A percentile compares a stretch with the other conserved stretches of the same genome.
phyloP scores from a whole-genome alignment of 495 filamentous ascomycete species.

The Penicillium odoratum region DNA sequence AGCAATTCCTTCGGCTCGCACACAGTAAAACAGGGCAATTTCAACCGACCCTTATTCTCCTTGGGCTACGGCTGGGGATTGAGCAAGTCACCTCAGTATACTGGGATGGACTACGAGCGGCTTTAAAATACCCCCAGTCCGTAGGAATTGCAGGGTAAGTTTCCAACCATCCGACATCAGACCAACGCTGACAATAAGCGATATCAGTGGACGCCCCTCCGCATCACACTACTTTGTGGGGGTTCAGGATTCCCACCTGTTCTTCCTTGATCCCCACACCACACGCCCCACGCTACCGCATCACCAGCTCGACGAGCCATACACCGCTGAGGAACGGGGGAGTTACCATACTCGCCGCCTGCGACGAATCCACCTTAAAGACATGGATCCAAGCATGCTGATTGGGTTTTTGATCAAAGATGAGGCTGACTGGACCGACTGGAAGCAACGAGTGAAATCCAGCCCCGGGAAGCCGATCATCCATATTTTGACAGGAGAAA shows the following conservation, averaged over 20 bases:
- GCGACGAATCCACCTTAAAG: conserved; percentile 76
- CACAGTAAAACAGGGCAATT: conserved; percentile 62
- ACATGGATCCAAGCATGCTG: conserved; percentile 99
- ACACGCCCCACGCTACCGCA: conserved; percentile 69
- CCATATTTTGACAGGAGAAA: conserved; percentile 62
- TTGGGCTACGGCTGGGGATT: conserved; percentile 87
- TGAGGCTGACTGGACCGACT: conserved; percentile 80
- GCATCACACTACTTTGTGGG: conserved; percentile 97
- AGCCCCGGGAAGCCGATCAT: conserved; percentile 81
- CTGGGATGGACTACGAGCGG: conserved; percentile 80
- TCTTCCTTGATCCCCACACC: conserved; percentile 93
- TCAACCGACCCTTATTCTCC: conserved; percentile 81
- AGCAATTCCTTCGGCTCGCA: conserved; percentile 76
- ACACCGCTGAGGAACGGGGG: conserved; percentile 70
- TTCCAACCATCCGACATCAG: not conserved
- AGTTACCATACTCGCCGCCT: conserved; percentile 86
- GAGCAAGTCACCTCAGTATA: conserved; percentile 92
- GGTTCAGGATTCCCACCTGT: conserved; percentile 84
- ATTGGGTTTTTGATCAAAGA: conserved; percentile 90
- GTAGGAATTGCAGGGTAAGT: conserved; percentile 93
- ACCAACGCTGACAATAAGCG: conserved; percentile 5
- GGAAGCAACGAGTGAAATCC: conserved; percentile 67
- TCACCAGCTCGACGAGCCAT: conserved; percentile 48
- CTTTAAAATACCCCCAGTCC: conserved; percentile 82
- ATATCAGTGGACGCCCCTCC: conserved; percentile 74